Evolutionary conservation across 192 early-diverging fungal species (phyloP), one percentile per base, ranked within the genome.

Genomic region (Coemansia sp.): DNA sequence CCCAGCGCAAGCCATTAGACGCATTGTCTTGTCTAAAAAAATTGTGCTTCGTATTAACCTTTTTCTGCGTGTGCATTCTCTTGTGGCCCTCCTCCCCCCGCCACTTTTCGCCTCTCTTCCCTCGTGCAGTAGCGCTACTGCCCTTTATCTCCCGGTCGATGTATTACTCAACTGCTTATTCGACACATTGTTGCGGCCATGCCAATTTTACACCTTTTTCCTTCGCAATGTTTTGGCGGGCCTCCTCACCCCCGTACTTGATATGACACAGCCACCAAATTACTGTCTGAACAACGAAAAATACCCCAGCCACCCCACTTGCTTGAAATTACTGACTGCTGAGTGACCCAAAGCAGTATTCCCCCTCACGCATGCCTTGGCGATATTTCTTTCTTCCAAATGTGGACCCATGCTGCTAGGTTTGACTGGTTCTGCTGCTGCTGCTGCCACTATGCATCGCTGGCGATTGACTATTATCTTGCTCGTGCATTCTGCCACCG

Each of bases 121-220:
- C 55, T 57, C 55, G 55, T 57, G 55, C 55, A 32, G 55, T 32
- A 34, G 15, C 55, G 29, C 55, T 57, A 57, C 55, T 57, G 55
- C 55, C 29, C 27, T 57, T 57, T 57, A n/a, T 57, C 55, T 17
- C 12, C 29, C 29, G 55, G 31, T 15, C 29, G 55, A 57, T 29
- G 29, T 57, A 57, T 57, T 57, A 57, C 55, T 57, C 55, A 57
- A 57, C 55, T 57, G 55, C 55, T 57, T 57, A 57, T 57, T 57
- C 55, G 31, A 57, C 55, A 34, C 55, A 57, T 57, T 57, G 55
- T 57, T 57, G 29, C 29, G 15, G 29, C 31, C 55, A 32, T 57
- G 29, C 55, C 29, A 32, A n/a, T n/a, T 32, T 32, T 32, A 15
- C 15, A 9, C 23, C 12, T 31, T 57, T 34, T 14, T 17, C 15